Base-by-base conservation (phyloP, 495 filamentous ascomycete genomes). In the Cercophora scortea region DNA sequence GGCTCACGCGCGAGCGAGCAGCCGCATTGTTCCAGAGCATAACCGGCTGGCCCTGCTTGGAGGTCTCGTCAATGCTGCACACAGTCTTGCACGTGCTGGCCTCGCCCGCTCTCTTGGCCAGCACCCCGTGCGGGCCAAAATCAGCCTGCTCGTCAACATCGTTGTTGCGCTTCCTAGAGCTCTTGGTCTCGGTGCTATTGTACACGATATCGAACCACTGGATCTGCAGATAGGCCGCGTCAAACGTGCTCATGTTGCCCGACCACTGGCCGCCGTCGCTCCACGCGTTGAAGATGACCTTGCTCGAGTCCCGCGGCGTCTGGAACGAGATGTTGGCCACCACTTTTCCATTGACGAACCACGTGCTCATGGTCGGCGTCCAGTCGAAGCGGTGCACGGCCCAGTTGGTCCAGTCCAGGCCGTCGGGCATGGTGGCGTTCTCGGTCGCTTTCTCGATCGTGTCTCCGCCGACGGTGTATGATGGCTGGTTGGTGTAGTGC, bases 401-500 rank as follows among this genome's bases (percentile, higher is more conserved):
- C 87, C 87, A 90, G 3, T 73, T 59, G 6, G 78, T 80, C 85
- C 85, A 88, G 25, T 74, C 68, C 13, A 73, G 52, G 7, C 59
- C 61, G 12, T 58, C 45, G 10, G 77, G 76, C 49, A 76, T 64
- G 32, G 74, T 78, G 34, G 58, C 63, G 56, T 79, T 78, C 10
- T 58, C 51, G 0, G 73, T 77, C 6, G 79, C 71, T n/a, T 69
- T 64, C 6, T 62, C 45, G 7, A 77, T 62, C 13, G 71, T 63
- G 18, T 75, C 67, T n/a, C 80, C 82, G 2, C 57, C 49, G 10
- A 61, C 55, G 40, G 56, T 69, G 53, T 65, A 66, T 4, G 69
- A 77, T 0, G 87, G 87, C 61, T 91, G 87, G 60, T 91, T 91
- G 38, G 85, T 87, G 66, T 85, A 89, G 56, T 83, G 83, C 16